Base-by-base conservation (phyloP, 805 yeast species). In the Ogataea pini region DNA sequence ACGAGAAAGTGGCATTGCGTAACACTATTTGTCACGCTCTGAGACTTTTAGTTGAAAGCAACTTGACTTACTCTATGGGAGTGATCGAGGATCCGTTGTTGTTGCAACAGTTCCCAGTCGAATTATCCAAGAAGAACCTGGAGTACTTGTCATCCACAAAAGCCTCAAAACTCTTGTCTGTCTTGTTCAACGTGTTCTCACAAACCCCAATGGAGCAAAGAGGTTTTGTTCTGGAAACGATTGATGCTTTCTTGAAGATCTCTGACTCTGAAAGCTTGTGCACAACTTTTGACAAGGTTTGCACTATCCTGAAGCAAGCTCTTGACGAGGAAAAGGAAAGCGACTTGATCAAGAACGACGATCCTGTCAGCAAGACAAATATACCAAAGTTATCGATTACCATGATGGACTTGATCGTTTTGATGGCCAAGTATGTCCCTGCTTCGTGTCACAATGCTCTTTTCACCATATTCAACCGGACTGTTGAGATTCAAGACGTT, bases 171-270 rank as follows among this genome's bases (percentile, higher is more conserved):
- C 63, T 94, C 42, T 73, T 94, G 44, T 86, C 96, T 10, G 97
- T 90, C 17, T 72, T 94, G 43, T 89, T 92, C 75, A 94, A 94
- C 60, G 95, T 94, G 14, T 94, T 87, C 68, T 81, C 92, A n/a
- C 91, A 90, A 57, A 90, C 97, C 9, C 70, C 80, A 38, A 85
- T 94, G 32, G 94, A 88, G 46, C 78, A 89, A 13, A 82, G 98
- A 67, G 87, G 89, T 10, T 89, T 77, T 65, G 82, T 94, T 43
- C 75, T 90, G 49, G 97, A 92, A 52, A 83, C 97, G 8, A 88
- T 92, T 59, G 91, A 89, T 58, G 78, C 83, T 0, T 91, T 85
- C 65, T 72, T 94, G 51, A 80, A 82, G 51, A 82, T 92, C 32
- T 79, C 90, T 8, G 73, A 83, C 1, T 69, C 77, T 24, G 80